Conservation (phyloP, 495 filamentous ascomycete species). For the Lasiosphaeris hirsuta region DNA sequence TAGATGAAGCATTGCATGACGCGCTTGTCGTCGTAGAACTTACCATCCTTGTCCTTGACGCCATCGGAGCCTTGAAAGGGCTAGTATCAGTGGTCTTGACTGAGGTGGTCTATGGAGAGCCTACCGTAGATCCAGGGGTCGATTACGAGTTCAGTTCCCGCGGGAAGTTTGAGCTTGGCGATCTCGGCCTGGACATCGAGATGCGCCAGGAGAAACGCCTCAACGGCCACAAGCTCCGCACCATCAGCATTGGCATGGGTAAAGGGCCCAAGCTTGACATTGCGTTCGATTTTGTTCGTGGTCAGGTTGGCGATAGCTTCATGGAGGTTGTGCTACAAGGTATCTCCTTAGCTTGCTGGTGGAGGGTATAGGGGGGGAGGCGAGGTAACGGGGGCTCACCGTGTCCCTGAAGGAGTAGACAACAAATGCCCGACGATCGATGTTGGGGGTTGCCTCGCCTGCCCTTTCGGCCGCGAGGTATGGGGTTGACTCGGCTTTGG, state of each 20-base stretch:
- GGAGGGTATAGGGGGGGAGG: background rate
- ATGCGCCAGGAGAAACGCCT: constrained; percentile 55
- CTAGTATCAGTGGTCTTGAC: background rate
- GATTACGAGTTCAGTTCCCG: constrained; percentile 56
- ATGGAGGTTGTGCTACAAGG: constrained; percentile 58
- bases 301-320: constrained; percentile 62
- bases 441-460: constrained; percentile 20
- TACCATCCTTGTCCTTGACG: constrained; percentile 56
- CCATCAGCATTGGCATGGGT: constrained; percentile 56
- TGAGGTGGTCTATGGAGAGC: background rate
- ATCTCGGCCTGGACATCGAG: constrained; percentile 58
- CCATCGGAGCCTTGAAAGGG: constrained; percentile 53
- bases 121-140: constrained; percentile 73
- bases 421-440: constrained; percentile 54
- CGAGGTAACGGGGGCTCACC: constrained; percentile 34
- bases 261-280: constrained; percentile 55
- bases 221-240: constrained; percentile 58
- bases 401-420: constrained; percentile 64
- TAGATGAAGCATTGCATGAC: constrained; percentile 68
- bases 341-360: background rate
- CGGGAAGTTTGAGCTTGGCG: constrained; percentile 60
- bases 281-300: constrained; percentile 51
- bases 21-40: constrained; percentile 42
- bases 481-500: constrained; percentile 55
- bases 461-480: constrained; percentile 36